Conservation (phyloP, 495 filamentous ascomycete species). For the Penicillium lagena region DNA sequence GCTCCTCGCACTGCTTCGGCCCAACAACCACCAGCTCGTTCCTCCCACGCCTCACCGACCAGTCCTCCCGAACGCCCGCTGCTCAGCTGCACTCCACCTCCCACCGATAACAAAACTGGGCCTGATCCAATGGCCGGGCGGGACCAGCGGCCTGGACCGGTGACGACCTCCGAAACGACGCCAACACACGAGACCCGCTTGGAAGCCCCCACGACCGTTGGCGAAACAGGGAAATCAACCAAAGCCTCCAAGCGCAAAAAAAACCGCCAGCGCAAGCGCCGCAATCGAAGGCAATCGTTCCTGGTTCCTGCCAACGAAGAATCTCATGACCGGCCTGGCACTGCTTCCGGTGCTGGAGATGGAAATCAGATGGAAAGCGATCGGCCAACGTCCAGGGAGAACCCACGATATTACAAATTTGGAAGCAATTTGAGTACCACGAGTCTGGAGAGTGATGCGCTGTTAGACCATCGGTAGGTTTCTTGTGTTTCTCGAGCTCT, state of each 20-base stretch:
- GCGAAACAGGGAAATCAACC: slow-evolving; percentile 12
- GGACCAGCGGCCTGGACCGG: slow-evolving; percentile 7
- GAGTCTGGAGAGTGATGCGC: slow-evolving; percentile 72
- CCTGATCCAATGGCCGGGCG: slow-evolving; percentile 16
- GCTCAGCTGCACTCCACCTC: slow-evolving; percentile 15
- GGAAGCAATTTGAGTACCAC: slow-evolving; percentile 62
- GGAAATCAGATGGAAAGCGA: slow-evolving; percentile 23
- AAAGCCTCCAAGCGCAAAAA: slow-evolving; percentile 33
- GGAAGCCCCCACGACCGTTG: slow-evolving; percentile 19
- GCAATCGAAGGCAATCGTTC: slow-evolving; percentile 36
- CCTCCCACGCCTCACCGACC: slow-evolving; percentile 7
- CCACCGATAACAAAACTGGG: slow-evolving; percentile 13
- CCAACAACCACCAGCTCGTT: background rate
- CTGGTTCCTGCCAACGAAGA: slow-evolving; percentile 20
- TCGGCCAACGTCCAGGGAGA: slow-evolving; percentile 19
- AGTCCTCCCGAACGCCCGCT: slow-evolving; percentile 8
- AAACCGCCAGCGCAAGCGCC: slow-evolving; percentile 33
- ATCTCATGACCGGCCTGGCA: slow-evolving; percentile 14
- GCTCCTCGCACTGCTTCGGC: slow-evolving; percentile 3
- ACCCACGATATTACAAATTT: slow-evolving; percentile 53
- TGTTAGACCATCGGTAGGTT: slow-evolving; percentile 72
- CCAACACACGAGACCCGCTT: slow-evolving; percentile 12
- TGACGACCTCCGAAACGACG: slow-evolving; percentile 12
- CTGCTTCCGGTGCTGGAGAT: slow-evolving; percentile 15
- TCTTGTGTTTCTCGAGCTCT: background rate